A percentile compares a stretch with the other conserved stretches of the same genome.
Conservation (phyloP, 495 filamentous ascomycete genomes). For the Rusavskia elegans region DNA sequence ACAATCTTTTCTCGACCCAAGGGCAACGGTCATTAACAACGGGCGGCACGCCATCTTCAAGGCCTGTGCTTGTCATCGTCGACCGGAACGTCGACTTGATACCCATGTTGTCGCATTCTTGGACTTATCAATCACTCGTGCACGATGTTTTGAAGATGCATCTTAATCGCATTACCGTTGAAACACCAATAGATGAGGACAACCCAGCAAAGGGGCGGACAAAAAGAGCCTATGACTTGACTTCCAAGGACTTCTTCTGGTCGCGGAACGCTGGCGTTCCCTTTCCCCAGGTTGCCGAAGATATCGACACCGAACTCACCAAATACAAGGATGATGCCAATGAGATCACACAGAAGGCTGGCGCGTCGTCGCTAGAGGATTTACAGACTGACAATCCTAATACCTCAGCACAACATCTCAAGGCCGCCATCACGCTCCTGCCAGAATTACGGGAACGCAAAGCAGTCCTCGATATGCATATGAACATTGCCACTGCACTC, state of each 20-base stretch:
- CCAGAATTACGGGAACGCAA: constrained; percentile 90
- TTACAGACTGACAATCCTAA: constrained; percentile 68
- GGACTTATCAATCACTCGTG: constrained; percentile 95
- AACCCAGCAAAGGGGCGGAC: constrained; percentile 53
- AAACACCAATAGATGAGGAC: constrained; percentile 58
- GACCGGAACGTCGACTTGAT: constrained; percentile 92
- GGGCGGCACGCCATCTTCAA: constrained; percentile 43
- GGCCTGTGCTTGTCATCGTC: constrained; percentile 76
- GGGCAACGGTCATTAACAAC: constrained; percentile 34
- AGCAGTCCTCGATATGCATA: constrained; percentile 88
- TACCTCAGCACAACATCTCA: constrained; percentile 82
- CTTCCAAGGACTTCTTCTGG: constrained; percentile 94
- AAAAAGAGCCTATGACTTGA: constrained; percentile 82
- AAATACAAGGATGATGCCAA: constrained; percentile 92
- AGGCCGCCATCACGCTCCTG: constrained; percentile 82
- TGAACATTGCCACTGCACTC: constrained; percentile 87
- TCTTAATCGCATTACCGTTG: constrained; percentile 91
- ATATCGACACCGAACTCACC: constrained; percentile 82
- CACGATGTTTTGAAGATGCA: constrained; percentile 90
- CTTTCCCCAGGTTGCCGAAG: constrained; percentile 92
- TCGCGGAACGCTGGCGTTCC: constrained; percentile 79
- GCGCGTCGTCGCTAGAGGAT: constrained; percentile 83
- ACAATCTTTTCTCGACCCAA: constrained; percentile 67
- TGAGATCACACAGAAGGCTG: constrained; percentile 89
- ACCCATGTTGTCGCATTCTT: constrained; percentile 97